Percentiles rank a stretch among this genome's conserved stretches.
These are phyloP conservation scores for Microbotryum scabiosae DNA, from an alignment of 1,284 basidiomycete species.

Conservation along the genomic window DNA sequence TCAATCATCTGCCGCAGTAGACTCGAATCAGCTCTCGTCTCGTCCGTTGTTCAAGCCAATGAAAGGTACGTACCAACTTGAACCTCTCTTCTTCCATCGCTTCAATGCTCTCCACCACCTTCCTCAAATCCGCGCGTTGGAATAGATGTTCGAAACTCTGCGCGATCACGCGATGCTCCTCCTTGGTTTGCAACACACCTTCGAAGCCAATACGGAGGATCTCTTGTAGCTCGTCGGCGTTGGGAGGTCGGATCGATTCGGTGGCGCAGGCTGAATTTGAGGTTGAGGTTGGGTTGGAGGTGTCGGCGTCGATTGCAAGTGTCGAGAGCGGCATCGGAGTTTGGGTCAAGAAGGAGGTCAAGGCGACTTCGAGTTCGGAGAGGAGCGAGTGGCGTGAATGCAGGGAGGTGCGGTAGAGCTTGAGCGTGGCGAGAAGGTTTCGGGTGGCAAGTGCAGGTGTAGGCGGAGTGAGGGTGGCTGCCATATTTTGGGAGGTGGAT, in stretches of 20 bases:
- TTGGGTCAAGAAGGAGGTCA: slow-evolving; percentile 17
- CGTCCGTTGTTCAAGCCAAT: rapidly evolving
- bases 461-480: background rate
- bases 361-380: slow-evolving; percentile 18
- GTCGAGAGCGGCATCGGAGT: slow-evolving; percentile 3
- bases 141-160: background rate
- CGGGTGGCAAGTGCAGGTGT: background rate
- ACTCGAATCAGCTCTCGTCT: background rate
- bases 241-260: slow-evolving; percentile 20
- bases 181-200: slow-evolving; percentile 20
- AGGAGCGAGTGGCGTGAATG: slow-evolving; percentile 18
- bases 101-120: slow-evolving; percentile 12
- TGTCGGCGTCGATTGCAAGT: background rate
- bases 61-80: slow-evolving; percentile 6
- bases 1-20: slow-evolving; percentile 18
- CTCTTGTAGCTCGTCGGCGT: slow-evolving; percentile 16
- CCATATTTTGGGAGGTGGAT: background rate
- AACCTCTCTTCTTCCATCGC: slow-evolving; percentile 15
- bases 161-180: slow-evolving; percentile 4
- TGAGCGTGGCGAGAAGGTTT: slow-evolving; percentile 7
- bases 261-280: slow-evolving; percentile 8
- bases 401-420: slow-evolving; percentile 3
- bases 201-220: slow-evolving; percentile 20
- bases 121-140: slow-evolving; percentile 1
- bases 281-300: background rate